These are phyloP conservation scores for Zygotorulaspora danielsina DNA, from an alignment of 805 yeast genomes.

Conservation along the genomic window DNA sequence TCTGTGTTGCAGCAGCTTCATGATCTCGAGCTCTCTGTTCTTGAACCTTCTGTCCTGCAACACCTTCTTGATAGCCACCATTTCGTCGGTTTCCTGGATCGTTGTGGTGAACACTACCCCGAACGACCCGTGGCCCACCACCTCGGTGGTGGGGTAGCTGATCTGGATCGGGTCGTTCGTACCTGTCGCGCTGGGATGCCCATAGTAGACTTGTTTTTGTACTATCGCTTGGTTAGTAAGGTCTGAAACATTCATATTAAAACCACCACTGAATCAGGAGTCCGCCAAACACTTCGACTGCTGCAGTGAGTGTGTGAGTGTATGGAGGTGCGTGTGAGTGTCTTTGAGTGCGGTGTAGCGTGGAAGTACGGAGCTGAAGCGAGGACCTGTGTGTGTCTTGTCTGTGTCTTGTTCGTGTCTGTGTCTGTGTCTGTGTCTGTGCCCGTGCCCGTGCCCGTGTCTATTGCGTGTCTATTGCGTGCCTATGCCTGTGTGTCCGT, in stretches of 20 bases:
- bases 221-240: constrained; percentile 28
- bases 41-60: constrained; percentile 92
- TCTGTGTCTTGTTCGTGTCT: no score
- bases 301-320: background rate
- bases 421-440: no score
- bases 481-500: no score
- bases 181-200: constrained; percentile 15
- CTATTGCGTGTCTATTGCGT: no score
- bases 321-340: background rate
- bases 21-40: constrained; percentile 90
- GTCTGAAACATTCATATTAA: constrained; percentile 19
- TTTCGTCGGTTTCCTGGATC: constrained; percentile 65
- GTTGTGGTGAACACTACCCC: constrained; percentile 94
- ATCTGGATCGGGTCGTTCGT: constrained; percentile 14
- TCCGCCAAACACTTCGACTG: background rate
- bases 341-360: no score
- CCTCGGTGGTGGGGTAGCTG: constrained; percentile 60
- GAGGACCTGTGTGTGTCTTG: no score
- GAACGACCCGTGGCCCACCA: constrained; percentile 99
- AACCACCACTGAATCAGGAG: background rate
- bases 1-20: constrained; percentile 82
- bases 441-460: no score
- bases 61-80: constrained; percentile 94
- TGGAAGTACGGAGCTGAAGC: no score
- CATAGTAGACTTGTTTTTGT: constrained; percentile 31